phyloP scores from a whole-genome alignment of 2,329 filamentous ascomycete genomes.

The Ceratocystiopsis minuta region DNA sequence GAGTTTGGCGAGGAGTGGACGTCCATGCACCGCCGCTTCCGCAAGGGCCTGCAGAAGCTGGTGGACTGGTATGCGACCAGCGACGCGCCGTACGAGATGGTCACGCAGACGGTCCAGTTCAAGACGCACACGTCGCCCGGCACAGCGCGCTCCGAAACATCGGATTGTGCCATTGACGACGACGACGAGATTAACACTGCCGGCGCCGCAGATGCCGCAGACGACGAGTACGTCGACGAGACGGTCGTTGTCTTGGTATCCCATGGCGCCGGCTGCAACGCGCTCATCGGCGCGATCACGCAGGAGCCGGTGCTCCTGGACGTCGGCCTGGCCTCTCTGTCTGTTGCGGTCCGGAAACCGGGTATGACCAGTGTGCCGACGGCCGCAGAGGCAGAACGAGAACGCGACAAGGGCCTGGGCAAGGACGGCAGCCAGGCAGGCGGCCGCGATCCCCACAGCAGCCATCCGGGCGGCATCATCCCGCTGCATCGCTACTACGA shows the following conservation, averaged over 20 bases:
- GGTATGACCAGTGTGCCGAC: too few relatives aligned
- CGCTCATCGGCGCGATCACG: slow-evolving; percentile 77
- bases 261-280: slow-evolving; percentile 91
- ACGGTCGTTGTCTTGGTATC: slow-evolving; percentile 76
- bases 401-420: too few relatives aligned
- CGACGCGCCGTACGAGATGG: slow-evolving; percentile 30
- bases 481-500: slow-evolving; percentile 48
- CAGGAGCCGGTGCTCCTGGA: slow-evolving; percentile 83
- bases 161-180: slow-evolving; percentile 13
- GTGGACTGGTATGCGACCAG: slow-evolving; percentile 62
- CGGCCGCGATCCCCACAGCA: slow-evolving; percentile 1
- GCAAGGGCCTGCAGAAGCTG: slow-evolving; percentile 59
- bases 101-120: slow-evolving; percentile 23
- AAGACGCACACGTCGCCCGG: slow-evolving; percentile 13
- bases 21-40: slow-evolving; percentile 80
- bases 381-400: too few relatives aligned
- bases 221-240: slow-evolving; percentile 44
- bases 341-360: slow-evolving; percentile 47
- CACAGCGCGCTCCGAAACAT: too few relatives aligned
- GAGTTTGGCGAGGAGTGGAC: slow-evolving; percentile 89
- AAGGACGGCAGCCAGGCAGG: neutral
- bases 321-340: slow-evolving; percentile 76
- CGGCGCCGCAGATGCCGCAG: slow-evolving; percentile 9
- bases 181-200: neutral
- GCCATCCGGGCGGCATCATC: slow-evolving; percentile 16